Evolutionary conservation across 2,329 filamentous ascomycete genomes (phyloP).

Genomic region (Dactylellina sp.): DNA sequence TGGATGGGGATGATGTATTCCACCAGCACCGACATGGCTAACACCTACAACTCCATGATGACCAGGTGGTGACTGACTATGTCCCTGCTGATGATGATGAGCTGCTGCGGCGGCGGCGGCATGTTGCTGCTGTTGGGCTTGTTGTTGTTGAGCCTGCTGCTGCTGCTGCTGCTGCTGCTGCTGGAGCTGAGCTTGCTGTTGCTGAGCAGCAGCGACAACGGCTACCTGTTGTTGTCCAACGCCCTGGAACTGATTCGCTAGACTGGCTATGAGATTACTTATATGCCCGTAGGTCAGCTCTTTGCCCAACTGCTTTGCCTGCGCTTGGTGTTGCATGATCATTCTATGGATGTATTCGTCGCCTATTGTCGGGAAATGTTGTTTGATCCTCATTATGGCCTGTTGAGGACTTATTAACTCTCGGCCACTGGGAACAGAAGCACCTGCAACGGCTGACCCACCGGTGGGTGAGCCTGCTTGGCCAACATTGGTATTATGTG

Average conservation of each 20-base stretch:
- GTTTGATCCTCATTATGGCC: slow-evolving; percentile 51
- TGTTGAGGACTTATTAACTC: slow-evolving; percentile 43
- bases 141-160: slow-evolving; percentile 16
- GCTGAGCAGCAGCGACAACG: neutral
- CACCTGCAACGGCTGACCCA: neutral
- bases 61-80: slow-evolving; percentile 27
- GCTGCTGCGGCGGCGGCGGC: slow-evolving; percentile 4
- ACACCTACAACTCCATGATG: slow-evolving; percentile 36
- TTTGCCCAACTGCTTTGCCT: slow-evolving; percentile 38
- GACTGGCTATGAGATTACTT: slow-evolving; percentile 40
- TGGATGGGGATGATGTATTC: slow-evolving; percentile 47
- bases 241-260: slow-evolving; percentile 40
- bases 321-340: slow-evolving; percentile 54
- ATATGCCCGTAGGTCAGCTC: slow-evolving; percentile 51
- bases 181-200: slow-evolving; percentile 32
- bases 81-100: slow-evolving; percentile 42
- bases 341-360: slow-evolving; percentile 52
- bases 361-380: slow-evolving; percentile 52
- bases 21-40: slow-evolving; percentile 46
- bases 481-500: slow-evolving; percentile 25
- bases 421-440: neutral
- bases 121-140: slow-evolving; percentile 26
- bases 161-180: slow-evolving; percentile 31
- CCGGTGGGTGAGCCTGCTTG: slow-evolving; percentile 16
- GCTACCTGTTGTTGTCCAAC: slow-evolving; percentile 3